Conservation (phyloP, 768 basidiomycete genomes). For the Pleurotus tuoliensis region DNA sequence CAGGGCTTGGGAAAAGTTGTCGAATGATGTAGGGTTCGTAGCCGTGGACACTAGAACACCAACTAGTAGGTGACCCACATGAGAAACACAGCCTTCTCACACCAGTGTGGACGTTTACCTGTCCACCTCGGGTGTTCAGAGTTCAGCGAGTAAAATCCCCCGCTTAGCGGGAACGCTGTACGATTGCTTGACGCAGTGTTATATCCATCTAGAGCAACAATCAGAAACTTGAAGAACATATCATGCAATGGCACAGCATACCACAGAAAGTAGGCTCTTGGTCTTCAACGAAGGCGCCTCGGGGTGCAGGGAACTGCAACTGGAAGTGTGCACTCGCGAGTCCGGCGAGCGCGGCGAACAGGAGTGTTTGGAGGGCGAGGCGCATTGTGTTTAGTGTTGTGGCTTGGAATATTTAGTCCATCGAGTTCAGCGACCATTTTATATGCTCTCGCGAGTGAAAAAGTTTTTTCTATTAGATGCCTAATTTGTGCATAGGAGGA, state of each 20-base stretch:
- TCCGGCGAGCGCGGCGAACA: slow-evolving; percentile 35
- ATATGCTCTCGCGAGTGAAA: slow-evolving; percentile 12
- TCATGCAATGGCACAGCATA: slow-evolving; percentile 24
- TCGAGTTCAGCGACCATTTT: background rate
- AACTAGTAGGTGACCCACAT: slow-evolving; percentile 27
- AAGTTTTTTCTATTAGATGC: slow-evolving; percentile 18
- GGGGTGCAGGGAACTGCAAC: slow-evolving; percentile 67
- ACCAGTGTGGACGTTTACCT: slow-evolving; percentile 32
- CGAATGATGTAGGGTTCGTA: slow-evolving; percentile 58
- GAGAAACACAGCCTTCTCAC: slow-evolving; percentile 5
- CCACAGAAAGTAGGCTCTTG: slow-evolving; percentile 66
- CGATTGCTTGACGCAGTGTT: slow-evolving; percentile 46
- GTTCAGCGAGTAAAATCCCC: slow-evolving; percentile 58
- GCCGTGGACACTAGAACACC: slow-evolving; percentile 52
- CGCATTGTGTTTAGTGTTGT: slow-evolving; percentile 23
- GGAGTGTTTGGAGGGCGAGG: slow-evolving; percentile 23
- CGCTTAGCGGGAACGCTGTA: slow-evolving; percentile 63
- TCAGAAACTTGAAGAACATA: background rate
- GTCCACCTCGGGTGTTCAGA: slow-evolving; percentile 65
- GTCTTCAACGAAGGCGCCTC: slow-evolving; percentile 64
- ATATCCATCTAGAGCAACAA: slow-evolving; percentile 56
- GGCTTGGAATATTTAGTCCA: background rate
- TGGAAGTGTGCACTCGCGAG: slow-evolving; percentile 73
- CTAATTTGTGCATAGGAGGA: background rate
- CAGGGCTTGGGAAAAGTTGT: slow-evolving; percentile 48